Evolutionary conservation across 192 early-diverging fungal species (phyloP).

Genomic region (Coemansia sp.): DNA sequence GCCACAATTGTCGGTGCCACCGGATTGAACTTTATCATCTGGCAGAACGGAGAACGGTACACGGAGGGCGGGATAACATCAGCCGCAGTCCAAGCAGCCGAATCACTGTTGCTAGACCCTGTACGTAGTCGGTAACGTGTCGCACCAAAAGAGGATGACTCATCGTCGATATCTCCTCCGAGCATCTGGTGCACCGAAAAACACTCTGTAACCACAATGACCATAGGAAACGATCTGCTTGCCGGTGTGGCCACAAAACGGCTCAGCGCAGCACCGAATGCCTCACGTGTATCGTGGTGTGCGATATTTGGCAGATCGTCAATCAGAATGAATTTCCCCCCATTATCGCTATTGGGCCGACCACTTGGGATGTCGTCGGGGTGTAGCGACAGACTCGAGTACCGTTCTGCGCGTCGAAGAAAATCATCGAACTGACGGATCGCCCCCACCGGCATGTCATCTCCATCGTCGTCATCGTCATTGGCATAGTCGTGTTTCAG

Average conservation of each 20-base stretch:
- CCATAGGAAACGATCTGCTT: conserved; percentile 41
- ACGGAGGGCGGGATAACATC: conserved; percentile 38
- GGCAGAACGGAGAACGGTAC: conserved; percentile 30
- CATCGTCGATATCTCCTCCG: conserved; percentile 16
- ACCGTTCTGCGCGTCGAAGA: conserved; percentile 57
- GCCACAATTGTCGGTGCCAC: conserved; percentile 64
- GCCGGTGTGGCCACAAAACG: conserved; percentile 41
- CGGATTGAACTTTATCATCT: conserved; percentile 58
- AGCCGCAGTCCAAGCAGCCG: conserved; percentile 26
- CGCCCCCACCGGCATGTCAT: conserved; percentile 32
- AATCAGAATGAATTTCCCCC: conserved; percentile 56
- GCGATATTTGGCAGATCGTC: conserved; percentile 64
- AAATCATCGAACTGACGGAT: conserved; percentile 59
- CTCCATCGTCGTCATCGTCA: conserved; percentile 13
- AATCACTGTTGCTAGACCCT: neutral
- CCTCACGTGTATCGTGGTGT: conserved; percentile 50
- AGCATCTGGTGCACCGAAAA: conserved; percentile 31
- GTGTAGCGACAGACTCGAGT: conserved; percentile 33
- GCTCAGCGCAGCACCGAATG: conserved; percentile 54
- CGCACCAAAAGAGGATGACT: neutral
- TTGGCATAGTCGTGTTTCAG: neutral
- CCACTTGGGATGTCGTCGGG: neutral
- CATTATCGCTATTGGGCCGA: neutral
- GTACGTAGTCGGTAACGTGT: neutral
- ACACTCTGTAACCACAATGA: conserved; percentile 46